phyloP scores from a whole-genome alignment of 2,329 filamentous ascomycete species.

The Botrytis medusae region DNA sequence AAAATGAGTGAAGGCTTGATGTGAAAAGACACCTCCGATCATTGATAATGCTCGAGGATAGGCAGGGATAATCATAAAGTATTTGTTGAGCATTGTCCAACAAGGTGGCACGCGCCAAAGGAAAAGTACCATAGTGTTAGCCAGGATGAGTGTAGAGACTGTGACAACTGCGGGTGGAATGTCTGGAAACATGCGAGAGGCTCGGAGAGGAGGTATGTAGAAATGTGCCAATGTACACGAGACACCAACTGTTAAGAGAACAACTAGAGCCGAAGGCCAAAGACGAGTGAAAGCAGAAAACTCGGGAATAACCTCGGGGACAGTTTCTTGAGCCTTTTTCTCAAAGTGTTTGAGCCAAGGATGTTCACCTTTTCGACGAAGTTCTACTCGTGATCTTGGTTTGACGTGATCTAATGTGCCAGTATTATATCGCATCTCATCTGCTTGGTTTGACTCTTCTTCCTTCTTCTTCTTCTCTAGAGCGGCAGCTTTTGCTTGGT shows the following conservation, averaged over 20 bases:
- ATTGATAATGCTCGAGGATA: conserved; percentile 62
- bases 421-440: conserved; percentile 39
- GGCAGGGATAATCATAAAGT: conserved; percentile 64
- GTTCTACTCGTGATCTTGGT: conserved; percentile 32
- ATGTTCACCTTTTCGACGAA: conserved; percentile 34
- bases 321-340: conserved; percentile 49
- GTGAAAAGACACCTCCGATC: conserved; percentile 67
- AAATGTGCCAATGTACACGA: conserved; percentile 47
- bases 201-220: conserved; percentile 52
- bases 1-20: conserved; percentile 62
- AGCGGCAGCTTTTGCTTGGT: conserved; percentile 47
- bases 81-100: conserved; percentile 67
- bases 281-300: conserved; percentile 55
- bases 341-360: conserved; percentile 37
- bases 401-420: conserved; percentile 31
- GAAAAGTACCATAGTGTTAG: conserved; percentile 57
- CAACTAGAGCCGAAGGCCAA: conserved; percentile 53
- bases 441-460: conserved; percentile 44
- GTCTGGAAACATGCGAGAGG: conserved; percentile 57
- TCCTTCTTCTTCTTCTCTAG: conserved; percentile 47
- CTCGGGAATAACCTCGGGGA: conserved; percentile 52
- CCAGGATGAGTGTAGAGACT: conserved; percentile 58
- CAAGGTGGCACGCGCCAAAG: conserved; percentile 64
- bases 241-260: conserved; percentile 47
- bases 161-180: conserved; percentile 64